A percentile compares a stretch with the other conserved stretches of the same genome.
phyloP scores from a whole-genome alignment of 2,329 filamentous ascomycete genomes.

The Fusarium hainanense region DNA sequence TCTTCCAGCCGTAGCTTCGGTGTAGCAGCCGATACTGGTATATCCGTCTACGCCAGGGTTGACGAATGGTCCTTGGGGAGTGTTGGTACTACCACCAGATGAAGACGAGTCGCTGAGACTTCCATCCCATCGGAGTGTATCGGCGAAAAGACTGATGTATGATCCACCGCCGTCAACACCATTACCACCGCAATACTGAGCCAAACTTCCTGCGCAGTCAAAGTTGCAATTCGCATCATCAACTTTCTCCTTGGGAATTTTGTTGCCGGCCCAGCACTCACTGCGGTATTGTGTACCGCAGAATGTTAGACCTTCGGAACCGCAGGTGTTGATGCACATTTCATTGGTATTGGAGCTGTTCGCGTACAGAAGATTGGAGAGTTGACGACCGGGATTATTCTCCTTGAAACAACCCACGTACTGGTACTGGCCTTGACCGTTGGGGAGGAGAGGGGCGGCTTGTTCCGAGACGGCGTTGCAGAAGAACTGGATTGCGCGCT shows the following conservation, averaged over 20 bases:
- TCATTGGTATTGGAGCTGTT: constrained; percentile 56
- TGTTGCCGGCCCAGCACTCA: constrained; percentile 67
- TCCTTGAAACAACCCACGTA: constrained; percentile 68
- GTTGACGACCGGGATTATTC: constrained; percentile 65
- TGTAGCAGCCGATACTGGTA: constrained; percentile 53
- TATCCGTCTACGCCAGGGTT: constrained; percentile 55
- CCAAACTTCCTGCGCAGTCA: constrained; percentile 60
- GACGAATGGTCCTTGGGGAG: constrained; percentile 37
- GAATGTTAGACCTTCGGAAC: constrained; percentile 51
- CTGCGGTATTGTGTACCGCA: constrained; percentile 62
- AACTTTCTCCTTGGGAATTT: constrained; percentile 57
- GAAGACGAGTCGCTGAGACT: constrained; percentile 1
- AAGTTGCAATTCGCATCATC: constrained; percentile 62
- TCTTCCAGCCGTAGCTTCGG: constrained; percentile 48
- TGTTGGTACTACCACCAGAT: not conserved
- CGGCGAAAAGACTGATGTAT: constrained; percentile 63
- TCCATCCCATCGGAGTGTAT: constrained; percentile 44
- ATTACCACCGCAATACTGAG: constrained; percentile 66
- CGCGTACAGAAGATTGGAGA: constrained; percentile 57
- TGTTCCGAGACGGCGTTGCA: constrained; percentile 66
- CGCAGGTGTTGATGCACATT: constrained; percentile 59
- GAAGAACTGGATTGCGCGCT: constrained; percentile 63
- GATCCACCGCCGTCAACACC: constrained; percentile 51
- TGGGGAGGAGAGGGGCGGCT: constrained; percentile 58
- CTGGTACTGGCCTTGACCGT: constrained; percentile 60